Evolutionary conservation across 805 yeast species (phyloP), one percentile per base, ranked within the genome.

Genomic region (Candida maesae): DNA sequence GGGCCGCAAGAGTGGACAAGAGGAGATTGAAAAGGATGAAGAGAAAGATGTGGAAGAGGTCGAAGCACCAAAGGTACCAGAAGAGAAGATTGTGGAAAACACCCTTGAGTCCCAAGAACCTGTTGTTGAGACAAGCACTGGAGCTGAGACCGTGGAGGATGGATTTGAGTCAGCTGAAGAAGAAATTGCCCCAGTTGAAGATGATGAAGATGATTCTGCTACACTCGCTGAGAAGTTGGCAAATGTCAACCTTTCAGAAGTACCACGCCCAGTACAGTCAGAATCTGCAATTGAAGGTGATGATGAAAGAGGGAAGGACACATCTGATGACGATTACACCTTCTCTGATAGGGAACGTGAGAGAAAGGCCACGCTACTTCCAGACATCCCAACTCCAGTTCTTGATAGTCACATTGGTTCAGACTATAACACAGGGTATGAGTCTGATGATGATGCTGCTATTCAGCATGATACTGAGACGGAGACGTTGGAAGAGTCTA

Each of bases 381-480:
- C 47, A 4, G 34, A 27, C 6, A 30, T 42, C 15, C 42, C 48
- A 25, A 33, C 36, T 2, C 45, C 49, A 7, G 31, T 32, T 3
- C 25, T 44, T 5, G 38, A 36, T n/a, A 24, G 36, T 19, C 37
- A 51, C 26, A 53, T 48, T 30, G 50, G 54, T 11, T 59, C 58
- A 15, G 58, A 54, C 19, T 66, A 66, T 41, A 66, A 66, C 9
- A 74, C 86, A 1, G 88, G 88, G 0, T 81, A 81, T 52, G 87
- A 83, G 41, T 87, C 87, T 0, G 89, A 83, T 54, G 84, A 76
- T 35, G 80, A 74, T 41, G 35, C 39, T 8, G 21, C 27, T 18
- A n/a, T n/a, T n/a, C 41, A 38, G 6, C 64, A 68, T 0, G 62
- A 60, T 30, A 12, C 18, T 2, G 28, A 27, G 13, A 23, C 41